Evolutionary conservation across 2,329 filamentous ascomycete genomes (phyloP), one percentile per base, ranked within the genome.

Genomic region (Cadophora sp.): DNA sequence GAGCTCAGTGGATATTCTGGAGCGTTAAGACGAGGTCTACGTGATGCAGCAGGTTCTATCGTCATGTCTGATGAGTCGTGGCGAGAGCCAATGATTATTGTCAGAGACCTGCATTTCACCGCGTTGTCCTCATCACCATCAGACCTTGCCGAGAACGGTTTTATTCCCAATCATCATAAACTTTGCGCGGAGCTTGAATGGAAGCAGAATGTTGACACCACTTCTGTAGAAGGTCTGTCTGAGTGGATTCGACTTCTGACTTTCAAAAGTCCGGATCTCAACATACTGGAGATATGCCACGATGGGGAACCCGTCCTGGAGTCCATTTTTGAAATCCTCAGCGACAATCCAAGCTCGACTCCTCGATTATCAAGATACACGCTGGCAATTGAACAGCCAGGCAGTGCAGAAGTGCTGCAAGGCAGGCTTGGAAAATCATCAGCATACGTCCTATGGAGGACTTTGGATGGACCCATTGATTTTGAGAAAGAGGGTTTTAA

Each of bases 181-280:
- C 77, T 87, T 1, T 85, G 83, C 65, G 83, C 82, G 2, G 77
- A 84, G 69, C 78, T 87, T 60, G 70, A 79, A 2, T 87, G 85
- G 85, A 60, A 60, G 12, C 40, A 67, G 19, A 56, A 62, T 43
- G 31, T 64, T 6, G 50, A 62, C 12, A 34, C 59, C 29, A 27
- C 65, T 14, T 26, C 50, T n/a, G 46, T 48, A 5, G 60, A 14
- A 40, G 31, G 3, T 24, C 50, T 66, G 12, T 61, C 55, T 19
- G 64, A 66, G 14, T 66, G 64, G 64, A 29, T 66, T 9, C 29
- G 27, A 19, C 43, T 66, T 6, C n/a, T 61, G 24, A 40, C 46
- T 26, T 66, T 61, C 34, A 66, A 66, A 46, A 62, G 56, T 51
- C 64, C 64, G 16, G 46, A 66, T 29, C 12, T 62, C 27, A 61